These are phyloP conservation scores for Rhodotorula sp. DNA, from an alignment of 1,284 basidiomycete genomes.

Conservation along the genomic window DNA sequence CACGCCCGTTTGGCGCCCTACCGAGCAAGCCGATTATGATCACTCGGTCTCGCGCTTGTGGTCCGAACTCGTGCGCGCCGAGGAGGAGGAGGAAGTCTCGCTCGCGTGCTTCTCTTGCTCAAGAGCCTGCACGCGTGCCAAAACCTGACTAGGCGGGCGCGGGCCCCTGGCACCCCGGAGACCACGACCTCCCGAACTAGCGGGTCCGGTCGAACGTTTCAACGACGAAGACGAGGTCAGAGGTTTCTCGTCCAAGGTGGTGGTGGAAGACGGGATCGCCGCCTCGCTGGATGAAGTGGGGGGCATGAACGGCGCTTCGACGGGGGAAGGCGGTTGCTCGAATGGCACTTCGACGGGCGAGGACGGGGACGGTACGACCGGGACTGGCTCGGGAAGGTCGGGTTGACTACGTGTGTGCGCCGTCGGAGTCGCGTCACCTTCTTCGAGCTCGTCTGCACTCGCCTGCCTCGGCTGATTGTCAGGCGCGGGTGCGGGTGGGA, in stretches of 20 bases:
- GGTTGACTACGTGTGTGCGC: background rate
- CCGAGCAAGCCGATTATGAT: background rate
- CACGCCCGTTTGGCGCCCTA: too few relatives aligned
- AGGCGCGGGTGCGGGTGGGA: background rate
- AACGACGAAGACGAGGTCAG: constrained; percentile 10
- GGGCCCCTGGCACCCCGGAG: constrained; percentile 25
- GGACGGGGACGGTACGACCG: background rate
- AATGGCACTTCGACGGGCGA: constrained; percentile 2
- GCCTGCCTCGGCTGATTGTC: too few relatives aligned
- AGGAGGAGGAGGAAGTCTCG: background rate
- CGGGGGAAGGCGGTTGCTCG: background rate
- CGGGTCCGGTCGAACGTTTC: constrained; percentile 12
- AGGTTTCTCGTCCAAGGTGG: background rate
- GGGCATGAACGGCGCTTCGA: background rate
- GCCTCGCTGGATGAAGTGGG: background rate
- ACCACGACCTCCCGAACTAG: background rate
- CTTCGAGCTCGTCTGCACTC: background rate
- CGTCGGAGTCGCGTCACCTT: background rate
- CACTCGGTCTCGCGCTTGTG: background rate
- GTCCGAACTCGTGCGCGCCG: background rate
- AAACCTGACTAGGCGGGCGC: constrained; percentile 15
- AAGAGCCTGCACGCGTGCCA: background rate
- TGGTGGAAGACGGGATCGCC: background rate
- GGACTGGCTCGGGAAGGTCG: background rate
- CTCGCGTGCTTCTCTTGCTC: background rate